Percentiles rank a stretch among this genome's conserved stretches.
These are phyloP conservation scores for Hamamelis virginiana DNA, from an alignment of 164 flowering plant genomes.

Conservation along the genomic window DNA sequence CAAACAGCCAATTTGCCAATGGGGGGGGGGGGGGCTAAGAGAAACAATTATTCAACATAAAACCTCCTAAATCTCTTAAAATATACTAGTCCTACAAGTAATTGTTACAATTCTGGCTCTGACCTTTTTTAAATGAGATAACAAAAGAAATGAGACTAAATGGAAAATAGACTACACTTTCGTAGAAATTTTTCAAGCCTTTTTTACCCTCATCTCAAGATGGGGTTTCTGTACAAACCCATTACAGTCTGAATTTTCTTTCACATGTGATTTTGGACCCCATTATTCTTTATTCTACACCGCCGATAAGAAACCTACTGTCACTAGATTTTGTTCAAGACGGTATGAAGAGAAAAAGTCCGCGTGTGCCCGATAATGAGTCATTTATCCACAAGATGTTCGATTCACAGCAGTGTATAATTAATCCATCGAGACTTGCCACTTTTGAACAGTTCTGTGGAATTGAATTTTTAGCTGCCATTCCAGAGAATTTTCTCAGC, in stretches of 20 bases:
- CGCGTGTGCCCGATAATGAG: neutral
- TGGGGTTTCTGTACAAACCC: neutral
- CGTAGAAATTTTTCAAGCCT: neutral
- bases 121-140: neutral
- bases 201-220: neutral
- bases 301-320: neutral
- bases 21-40: no score
- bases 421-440: neutral
- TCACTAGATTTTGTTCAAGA: neutral
- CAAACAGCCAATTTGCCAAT: no score
- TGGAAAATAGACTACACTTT: neutral
- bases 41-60: no score
- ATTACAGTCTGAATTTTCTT: neutral
- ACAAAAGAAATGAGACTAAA: neutral
- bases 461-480: neutral
- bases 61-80: neutral
- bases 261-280: neutral
- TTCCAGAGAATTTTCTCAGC: neutral
- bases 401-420: neutral
- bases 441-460: neutral
- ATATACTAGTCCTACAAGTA: neutral
- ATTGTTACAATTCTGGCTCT: no score
- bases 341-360: neutral
- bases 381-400: neutral
- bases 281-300: neutral